Evolutionary conservation across 140 eudicot genomes (phyloP).

Genomic region (Bidens hawaiensis): DNA sequence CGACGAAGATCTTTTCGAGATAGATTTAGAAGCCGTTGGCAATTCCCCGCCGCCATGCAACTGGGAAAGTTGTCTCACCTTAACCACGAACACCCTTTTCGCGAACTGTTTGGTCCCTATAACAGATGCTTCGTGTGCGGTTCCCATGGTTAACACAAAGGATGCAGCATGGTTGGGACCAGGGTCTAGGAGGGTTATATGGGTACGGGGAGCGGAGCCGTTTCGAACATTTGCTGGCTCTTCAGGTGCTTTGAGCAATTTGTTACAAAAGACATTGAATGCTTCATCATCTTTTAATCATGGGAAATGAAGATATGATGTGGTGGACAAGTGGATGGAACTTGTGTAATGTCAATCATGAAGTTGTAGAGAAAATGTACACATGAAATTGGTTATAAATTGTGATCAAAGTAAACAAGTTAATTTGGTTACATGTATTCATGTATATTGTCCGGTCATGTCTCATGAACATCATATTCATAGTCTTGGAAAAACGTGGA

Average conservation of each 20-base stretch:
- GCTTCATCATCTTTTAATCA: slow-evolving; percentile 21
- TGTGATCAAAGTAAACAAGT: not conserved
- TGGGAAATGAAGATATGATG: slow-evolving; percentile 22
- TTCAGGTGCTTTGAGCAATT: slow-evolving; percentile 26
- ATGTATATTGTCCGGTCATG: no score
- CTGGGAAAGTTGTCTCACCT: slow-evolving; percentile 46
- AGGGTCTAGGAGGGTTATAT: slow-evolving; percentile 6
- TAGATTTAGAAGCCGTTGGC: slow-evolving; percentile 46
- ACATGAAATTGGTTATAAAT: not conserved
- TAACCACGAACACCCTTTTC: slow-evolving; percentile 42
- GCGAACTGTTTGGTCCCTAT: slow-evolving; percentile 74
- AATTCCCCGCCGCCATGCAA: slow-evolving; percentile 44
- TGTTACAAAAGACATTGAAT: slow-evolving; percentile 36
- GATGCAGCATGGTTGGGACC: slow-evolving; percentile 7
- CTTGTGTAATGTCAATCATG: not conserved
- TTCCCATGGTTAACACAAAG: slow-evolving; percentile 36
- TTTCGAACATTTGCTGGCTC: slow-evolving; percentile 14
- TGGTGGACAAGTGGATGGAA: no score
- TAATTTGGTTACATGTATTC: no score
- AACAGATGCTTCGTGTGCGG: slow-evolving; percentile 50
- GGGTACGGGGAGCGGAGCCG: slow-evolving; percentile 23
- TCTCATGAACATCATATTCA: no score
- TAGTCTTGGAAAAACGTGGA: no score
- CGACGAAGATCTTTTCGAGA: slow-evolving; percentile 65
- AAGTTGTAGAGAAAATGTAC: not conserved